Evolutionary conservation across 192 early-diverging fungal genomes (phyloP).

Genomic region (Coemansia sp.): DNA sequence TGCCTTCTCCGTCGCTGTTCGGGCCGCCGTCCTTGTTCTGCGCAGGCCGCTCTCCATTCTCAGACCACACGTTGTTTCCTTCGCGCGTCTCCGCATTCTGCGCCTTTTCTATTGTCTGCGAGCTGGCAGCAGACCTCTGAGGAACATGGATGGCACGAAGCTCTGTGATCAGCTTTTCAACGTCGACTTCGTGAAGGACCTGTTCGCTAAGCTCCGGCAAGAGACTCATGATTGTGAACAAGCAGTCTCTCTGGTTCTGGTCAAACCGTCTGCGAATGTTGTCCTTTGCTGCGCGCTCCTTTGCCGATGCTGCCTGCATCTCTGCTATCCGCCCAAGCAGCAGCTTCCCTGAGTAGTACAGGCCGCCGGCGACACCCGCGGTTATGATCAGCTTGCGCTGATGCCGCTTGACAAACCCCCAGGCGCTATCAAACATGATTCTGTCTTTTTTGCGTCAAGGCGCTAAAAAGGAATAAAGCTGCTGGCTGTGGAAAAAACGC

Average conservation of each 20-base stretch:
- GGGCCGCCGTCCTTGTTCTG: neutral
- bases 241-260: constrained; percentile 91
- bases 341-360: constrained; percentile 73
- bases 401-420: constrained; percentile 67
- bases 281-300: constrained; percentile 61
- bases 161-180: constrained; percentile 63
- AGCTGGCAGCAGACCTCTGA: neutral
- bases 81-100: neutral
- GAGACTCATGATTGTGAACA: constrained; percentile 79
- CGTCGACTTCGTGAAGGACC: constrained; percentile 73
- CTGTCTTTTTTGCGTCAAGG: neutral
- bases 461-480: neutral
- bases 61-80: constrained; percentile 20
- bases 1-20: neutral
- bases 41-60: neutral
- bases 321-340: constrained; percentile 71
- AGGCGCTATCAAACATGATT: constrained; percentile 54
- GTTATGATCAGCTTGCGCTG: constrained; percentile 64
- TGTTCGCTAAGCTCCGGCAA: constrained; percentile 79
- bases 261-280: constrained; percentile 88
- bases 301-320: constrained; percentile 63
- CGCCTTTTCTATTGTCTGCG: neutral
- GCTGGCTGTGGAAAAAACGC: neutral
- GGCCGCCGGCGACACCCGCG: constrained; percentile 67
- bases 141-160: constrained; percentile 46